Percentiles rank a stretch among this genome's conserved stretches.
phyloP scores from a whole-genome alignment of 345 rosid species.

The Kandelia obovata region DNA sequence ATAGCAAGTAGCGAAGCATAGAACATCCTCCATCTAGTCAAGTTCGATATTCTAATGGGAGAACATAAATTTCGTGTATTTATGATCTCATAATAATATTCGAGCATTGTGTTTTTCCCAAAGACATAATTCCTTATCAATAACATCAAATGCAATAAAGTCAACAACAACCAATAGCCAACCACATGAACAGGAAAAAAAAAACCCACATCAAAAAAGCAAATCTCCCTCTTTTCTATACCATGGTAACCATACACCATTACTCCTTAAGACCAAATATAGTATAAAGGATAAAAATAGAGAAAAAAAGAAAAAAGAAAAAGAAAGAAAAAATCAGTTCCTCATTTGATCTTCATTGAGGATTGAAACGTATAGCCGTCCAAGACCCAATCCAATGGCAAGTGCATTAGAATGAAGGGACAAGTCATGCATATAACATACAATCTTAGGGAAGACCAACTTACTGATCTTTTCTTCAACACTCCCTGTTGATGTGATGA shows the following conservation, averaged over 20 bases:
- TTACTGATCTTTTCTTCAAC: constrained; percentile 36
- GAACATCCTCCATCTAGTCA: too few species aligned
- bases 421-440: constrained; percentile 34
- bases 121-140: background rate
- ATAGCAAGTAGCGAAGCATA: too few species aligned
- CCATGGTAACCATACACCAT: constrained; percentile 35
- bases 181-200: constrained; percentile 2
- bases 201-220: constrained; percentile 25
- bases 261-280: constrained; percentile 16
- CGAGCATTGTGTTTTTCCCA: background rate
- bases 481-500: constrained; percentile 14
- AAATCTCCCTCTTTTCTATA: constrained; percentile 46
- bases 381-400: constrained; percentile 21
- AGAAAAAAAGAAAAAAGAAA: background rate
- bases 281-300: background rate
- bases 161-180: constrained; percentile 4
- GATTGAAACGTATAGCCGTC: constrained; percentile 32
- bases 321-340: constrained; percentile 13
- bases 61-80: background rate
- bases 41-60: background rate
- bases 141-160: constrained; percentile 3
- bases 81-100: background rate
- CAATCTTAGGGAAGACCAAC: constrained; percentile 27
- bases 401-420: constrained; percentile 23
- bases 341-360: constrained; percentile 22